These are phyloP conservation scores for Trametes elegans DNA, from an alignment of 768 basidiomycete species.

Conservation along the genomic window DNA sequence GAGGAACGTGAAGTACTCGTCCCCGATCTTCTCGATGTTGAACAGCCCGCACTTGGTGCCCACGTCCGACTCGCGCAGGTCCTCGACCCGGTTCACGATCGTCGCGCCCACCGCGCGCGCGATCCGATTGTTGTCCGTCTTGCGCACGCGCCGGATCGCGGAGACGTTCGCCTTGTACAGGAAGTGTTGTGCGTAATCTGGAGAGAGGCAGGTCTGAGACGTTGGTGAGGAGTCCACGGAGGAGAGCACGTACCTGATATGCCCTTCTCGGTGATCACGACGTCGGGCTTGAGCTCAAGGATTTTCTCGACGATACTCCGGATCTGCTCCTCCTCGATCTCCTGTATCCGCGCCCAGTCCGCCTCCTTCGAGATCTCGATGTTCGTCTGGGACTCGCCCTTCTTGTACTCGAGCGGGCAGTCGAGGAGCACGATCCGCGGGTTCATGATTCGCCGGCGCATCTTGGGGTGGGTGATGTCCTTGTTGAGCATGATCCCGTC, in stretches of 20 bases:
- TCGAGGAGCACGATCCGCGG: conserved; percentile 89
- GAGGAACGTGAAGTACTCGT: conserved; percentile 99
- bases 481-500: conserved; percentile 97
- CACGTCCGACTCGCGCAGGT: conserved; percentile 87
- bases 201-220: background rate
- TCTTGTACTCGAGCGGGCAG: conserved; percentile 98
- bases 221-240: background rate
- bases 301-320: conserved; percentile 81
- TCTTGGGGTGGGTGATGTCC: conserved; percentile 96
- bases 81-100: conserved; percentile 95
- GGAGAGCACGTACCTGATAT: conserved; percentile 69
- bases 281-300: conserved; percentile 91
- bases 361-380: conserved; percentile 95
- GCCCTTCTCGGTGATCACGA: conserved; percentile 97
- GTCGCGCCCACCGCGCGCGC: conserved; percentile 94
- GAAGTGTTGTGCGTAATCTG: conserved; percentile 92
- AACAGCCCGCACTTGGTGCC: conserved; percentile 96
- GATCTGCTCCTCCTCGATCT: conserved; percentile 97
- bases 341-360: conserved; percentile 90
- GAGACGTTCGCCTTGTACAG: conserved; percentile 85
- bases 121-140: conserved; percentile 98
- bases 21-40: conserved; percentile 94
- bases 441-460: conserved; percentile 87
- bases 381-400: conserved; percentile 97
- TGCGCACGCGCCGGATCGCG: conserved; percentile 95